Conservation (phyloP, 345 rosid genomes). For the Corchorus olitorius region DNA sequence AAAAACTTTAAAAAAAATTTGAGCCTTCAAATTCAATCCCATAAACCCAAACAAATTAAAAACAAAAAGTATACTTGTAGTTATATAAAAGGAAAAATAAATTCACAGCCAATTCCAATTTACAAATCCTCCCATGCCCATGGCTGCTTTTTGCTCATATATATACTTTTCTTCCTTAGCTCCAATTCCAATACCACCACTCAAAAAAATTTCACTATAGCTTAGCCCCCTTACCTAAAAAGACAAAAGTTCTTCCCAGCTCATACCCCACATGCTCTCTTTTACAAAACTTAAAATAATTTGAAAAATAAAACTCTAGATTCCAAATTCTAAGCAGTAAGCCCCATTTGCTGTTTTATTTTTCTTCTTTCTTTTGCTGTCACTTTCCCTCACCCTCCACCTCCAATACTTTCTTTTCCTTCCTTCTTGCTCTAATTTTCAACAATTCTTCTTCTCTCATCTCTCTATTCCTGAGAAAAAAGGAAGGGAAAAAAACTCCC, state of each 20-base stretch:
- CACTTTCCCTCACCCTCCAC: constrained; percentile 22
- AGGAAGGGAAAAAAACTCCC: background rate
- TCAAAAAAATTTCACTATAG: background rate
- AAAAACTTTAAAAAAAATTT: background rate
- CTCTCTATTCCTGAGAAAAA: background rate
- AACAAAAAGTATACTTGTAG: background rate
- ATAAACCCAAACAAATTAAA: background rate
- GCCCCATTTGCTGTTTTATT: background rate
- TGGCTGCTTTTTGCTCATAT: background rate
- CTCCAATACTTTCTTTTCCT: background rate
- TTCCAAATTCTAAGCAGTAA: constrained; percentile 15
- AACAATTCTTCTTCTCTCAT: background rate
- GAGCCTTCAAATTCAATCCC: background rate
- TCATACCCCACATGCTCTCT: constrained; percentile 21
- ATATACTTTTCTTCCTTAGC: background rate
- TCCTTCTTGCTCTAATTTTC: constrained; percentile 5
- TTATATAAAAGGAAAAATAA: background rate
- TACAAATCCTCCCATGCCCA: background rate
- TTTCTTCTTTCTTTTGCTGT: background rate
- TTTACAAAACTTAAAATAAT: background rate
- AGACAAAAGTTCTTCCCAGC: constrained; percentile 23
- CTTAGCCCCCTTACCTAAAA: constrained; percentile 8
- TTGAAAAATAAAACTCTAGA: background rate
- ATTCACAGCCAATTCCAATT: constrained; percentile 13
- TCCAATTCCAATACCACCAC: background rate